Evolutionary conservation across 2,329 filamentous ascomycete genomes (phyloP).

Genomic region (Ambrosiella beaveri): DNA sequence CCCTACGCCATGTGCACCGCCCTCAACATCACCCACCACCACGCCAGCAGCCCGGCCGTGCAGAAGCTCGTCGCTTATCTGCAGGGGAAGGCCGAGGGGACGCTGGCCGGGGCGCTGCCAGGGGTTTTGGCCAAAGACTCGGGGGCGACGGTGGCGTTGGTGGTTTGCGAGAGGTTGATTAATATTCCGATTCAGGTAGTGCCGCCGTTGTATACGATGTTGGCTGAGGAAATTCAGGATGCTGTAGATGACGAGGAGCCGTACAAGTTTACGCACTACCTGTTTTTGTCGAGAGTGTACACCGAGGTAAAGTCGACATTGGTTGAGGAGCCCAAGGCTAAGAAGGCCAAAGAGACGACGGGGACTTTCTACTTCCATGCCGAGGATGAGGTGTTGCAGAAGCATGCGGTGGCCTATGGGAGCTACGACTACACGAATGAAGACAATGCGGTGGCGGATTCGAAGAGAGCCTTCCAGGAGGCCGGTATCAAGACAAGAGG

Average conservation of each 20-base stretch:
- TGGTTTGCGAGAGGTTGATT: constrained; percentile 85
- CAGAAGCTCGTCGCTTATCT: constrained; percentile 58
- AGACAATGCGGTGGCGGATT: constrained; percentile 68
- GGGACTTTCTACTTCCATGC: constrained; percentile 74
- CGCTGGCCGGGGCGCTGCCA: constrained; percentile 32
- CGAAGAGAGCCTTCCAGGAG: constrained; percentile 88
- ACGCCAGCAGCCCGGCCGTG: constrained; percentile 50
- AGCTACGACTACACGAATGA: constrained; percentile 66
- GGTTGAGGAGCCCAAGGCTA: constrained; percentile 35
- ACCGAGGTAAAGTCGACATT: constrained; percentile 69
- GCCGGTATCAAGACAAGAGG: constrained; percentile 72
- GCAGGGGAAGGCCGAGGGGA: constrained; percentile 33
- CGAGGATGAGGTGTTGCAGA: constrained; percentile 79
- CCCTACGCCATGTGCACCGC: constrained; percentile 85
- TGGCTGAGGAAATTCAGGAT: constrained; percentile 76
- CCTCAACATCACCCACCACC: constrained; percentile 57
- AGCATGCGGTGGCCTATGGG: constrained; percentile 52
- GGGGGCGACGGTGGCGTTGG: constrained; percentile 53
- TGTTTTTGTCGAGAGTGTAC: constrained; percentile 86
- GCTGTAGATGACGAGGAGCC: constrained; percentile 82
- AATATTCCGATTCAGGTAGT: constrained; percentile 92
- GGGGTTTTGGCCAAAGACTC: constrained; percentile 18
- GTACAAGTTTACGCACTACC: constrained; percentile 83
- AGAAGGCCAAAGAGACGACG: constrained; percentile 33
- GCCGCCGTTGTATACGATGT: constrained; percentile 87